Percentiles rank a stretch among this genome's conserved stretches.
Evolutionary conservation across 768 basidiomycete species (phyloP).

Genomic region (Fomitopsis serialis): DNA sequence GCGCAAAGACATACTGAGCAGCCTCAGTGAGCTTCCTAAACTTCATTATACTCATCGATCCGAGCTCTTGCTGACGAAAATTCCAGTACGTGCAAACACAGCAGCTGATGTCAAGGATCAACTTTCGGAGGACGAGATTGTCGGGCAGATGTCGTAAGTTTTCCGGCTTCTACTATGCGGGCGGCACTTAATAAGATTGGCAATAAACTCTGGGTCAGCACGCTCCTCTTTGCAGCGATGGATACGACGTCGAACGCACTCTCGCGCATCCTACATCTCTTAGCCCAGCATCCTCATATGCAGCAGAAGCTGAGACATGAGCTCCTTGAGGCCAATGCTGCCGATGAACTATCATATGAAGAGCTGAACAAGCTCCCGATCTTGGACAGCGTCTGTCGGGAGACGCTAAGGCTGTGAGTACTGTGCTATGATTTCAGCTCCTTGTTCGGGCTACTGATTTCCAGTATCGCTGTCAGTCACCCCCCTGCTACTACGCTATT

Average conservation of each 20-base stretch:
- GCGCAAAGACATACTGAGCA: conserved; percentile 44
- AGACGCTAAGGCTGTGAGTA: conserved; percentile 7
- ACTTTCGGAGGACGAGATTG: conserved; percentile 19
- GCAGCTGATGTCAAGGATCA: conserved; percentile 10
- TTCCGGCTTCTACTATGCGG: not conserved
- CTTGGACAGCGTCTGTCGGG: conserved; percentile 7
- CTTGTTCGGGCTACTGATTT: too few relatives aligned
- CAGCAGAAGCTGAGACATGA: conserved; percentile 11
- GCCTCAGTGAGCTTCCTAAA: not conserved
- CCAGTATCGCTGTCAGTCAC: not conserved
- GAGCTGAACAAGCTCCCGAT: conserved; percentile 4
- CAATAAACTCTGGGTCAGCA: not conserved
- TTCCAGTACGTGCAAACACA: conserved; percentile 21
- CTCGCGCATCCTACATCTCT: conserved; percentile 2
- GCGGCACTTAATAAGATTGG: not conserved
- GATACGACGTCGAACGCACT: conserved; percentile 13
- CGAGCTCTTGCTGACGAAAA: too few relatives aligned
- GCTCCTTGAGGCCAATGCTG: conserved; percentile 1
- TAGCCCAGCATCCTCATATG: conserved; percentile 8
- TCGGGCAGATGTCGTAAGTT: conserved; percentile 24
- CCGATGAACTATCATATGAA: conserved; percentile 8
- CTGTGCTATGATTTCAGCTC: too few relatives aligned
- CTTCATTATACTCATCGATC: not conserved
- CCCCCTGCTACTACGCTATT: not conserved
- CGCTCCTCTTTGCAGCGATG: conserved; percentile 4